Conservation (phyloP, 1,284 basidiomycete genomes). For the Rhodotorula sp. region DNA sequence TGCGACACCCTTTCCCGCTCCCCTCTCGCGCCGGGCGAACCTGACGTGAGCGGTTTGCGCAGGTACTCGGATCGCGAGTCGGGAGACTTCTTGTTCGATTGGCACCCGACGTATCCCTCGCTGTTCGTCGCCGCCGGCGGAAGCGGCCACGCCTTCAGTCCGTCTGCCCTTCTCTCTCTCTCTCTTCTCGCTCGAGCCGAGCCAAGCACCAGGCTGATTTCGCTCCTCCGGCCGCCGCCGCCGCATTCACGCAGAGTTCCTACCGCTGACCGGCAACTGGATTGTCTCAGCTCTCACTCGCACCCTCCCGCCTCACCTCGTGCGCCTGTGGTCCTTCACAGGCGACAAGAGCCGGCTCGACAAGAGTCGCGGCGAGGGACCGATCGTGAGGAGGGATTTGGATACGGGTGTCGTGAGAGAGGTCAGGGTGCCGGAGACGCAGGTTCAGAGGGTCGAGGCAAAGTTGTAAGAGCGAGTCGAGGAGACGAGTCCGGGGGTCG, state of each 20-base stretch:
- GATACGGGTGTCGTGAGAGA: conserved; percentile 1
- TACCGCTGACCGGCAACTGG: conserved; percentile 21
- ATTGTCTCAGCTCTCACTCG: conserved; percentile 2
- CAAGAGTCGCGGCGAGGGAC: conserved; percentile 28
- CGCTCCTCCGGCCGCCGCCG: background rate
- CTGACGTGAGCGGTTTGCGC: no score
- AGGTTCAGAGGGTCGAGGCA: background rate
- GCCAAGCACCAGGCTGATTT: no score
- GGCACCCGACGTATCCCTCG: conserved; percentile 17
- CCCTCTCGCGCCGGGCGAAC: background rate
- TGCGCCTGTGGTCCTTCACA: conserved; percentile 14
- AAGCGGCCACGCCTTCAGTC: conserved; percentile 31
- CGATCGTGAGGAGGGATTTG: conserved; percentile 21
- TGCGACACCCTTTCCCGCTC: background rate
- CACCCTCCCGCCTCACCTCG: background rate
- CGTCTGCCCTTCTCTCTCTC: background rate
- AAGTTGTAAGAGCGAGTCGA: no score
- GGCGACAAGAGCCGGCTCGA: conserved; percentile 27
- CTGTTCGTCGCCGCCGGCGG: conserved; percentile 35
- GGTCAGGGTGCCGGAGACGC: background rate
- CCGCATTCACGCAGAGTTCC: conserved; percentile 16
- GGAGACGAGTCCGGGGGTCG: no score
- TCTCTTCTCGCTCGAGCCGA: background rate
- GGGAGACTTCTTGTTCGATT: conserved; percentile 36
- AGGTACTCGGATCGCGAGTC: conserved; percentile 32